phyloP scores from a whole-genome alignment of 2,329 filamentous ascomycete genomes.

The Cordyceps cicadae region DNA sequence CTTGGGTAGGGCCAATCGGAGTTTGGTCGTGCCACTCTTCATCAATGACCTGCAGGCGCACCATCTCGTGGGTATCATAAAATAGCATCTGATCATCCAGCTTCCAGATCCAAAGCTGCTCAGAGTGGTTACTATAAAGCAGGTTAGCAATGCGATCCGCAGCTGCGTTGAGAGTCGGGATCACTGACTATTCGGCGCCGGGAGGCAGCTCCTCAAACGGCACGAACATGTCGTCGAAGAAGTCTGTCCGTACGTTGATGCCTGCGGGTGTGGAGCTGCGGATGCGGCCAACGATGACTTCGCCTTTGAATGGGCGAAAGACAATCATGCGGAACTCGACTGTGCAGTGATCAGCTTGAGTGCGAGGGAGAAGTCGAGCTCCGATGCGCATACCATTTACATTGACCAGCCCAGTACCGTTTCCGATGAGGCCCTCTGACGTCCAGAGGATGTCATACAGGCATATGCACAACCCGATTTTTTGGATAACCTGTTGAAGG shows the following conservation, averaged over 20 bases:
- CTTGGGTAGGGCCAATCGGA: constrained; percentile 56
- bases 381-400: constrained; percentile 61
- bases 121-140: constrained; percentile 55
- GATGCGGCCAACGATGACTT: constrained; percentile 82
- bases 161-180: background rate
- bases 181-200: constrained; percentile 63
- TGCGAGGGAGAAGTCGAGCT: background rate
- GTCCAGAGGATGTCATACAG: constrained; percentile 85
- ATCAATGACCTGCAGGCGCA: constrained; percentile 74
- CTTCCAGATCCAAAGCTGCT: constrained; percentile 80
- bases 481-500: constrained; percentile 64
- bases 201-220: constrained; percentile 66
- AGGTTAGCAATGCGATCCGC: background rate
- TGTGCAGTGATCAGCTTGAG: background rate
- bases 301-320: constrained; percentile 91
- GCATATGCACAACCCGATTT: constrained; percentile 86
- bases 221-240: constrained; percentile 89
- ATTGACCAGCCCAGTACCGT: constrained; percentile 86
- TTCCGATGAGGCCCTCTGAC: constrained; percentile 88
- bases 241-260: constrained; percentile 75
- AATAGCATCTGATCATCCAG: constrained; percentile 62
- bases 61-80: constrained; percentile 84
- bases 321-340: constrained; percentile 91
- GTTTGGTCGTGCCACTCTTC: constrained; percentile 91
- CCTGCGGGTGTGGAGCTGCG: constrained; percentile 63